Evolutionary conservation across 345 rosid genomes (phyloP).

Genomic region (Passiflora organensis): DNA sequence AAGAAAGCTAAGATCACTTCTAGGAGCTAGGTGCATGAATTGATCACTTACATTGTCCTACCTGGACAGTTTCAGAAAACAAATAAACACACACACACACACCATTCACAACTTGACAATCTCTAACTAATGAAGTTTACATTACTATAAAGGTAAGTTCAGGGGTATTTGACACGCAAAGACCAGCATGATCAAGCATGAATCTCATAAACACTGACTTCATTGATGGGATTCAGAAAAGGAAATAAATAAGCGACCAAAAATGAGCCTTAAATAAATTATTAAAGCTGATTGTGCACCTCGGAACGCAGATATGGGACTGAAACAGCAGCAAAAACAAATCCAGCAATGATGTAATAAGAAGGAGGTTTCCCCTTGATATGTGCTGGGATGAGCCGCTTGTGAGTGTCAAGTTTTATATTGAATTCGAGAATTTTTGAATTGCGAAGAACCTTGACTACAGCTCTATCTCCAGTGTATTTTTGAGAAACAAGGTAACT

Average conservation of each 20-base stretch:
- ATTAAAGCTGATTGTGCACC: conserved; percentile 34
- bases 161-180: too few relatives aligned
- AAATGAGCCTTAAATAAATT: background rate
- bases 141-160: too few relatives aligned
- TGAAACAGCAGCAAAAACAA: conserved; percentile 77
- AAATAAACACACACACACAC: too few relatives aligned
- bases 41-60: too few relatives aligned
- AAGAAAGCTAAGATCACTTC: too few relatives aligned
- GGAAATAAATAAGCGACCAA: background rate
- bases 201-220: too few relatives aligned
- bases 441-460: conserved; percentile 70
- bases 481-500: conserved; percentile 91
- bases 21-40: too few relatives aligned
- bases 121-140: too few relatives aligned
- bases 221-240: too few relatives aligned
- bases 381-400: conserved; percentile 82
- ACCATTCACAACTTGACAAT: too few relatives aligned
- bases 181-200: too few relatives aligned
- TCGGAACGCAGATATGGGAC: conserved; percentile 93
- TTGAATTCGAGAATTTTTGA: conserved; percentile 55
- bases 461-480: conserved; percentile 80
- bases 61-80: too few relatives aligned
- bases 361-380: conserved; percentile 74
- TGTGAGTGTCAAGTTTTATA: conserved; percentile 83
- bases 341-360: conserved; percentile 86